Evolutionary conservation across 768 basidiomycete species (phyloP), one percentile per base, ranked within the genome.

Genomic region (Amanita muscaria): DNA sequence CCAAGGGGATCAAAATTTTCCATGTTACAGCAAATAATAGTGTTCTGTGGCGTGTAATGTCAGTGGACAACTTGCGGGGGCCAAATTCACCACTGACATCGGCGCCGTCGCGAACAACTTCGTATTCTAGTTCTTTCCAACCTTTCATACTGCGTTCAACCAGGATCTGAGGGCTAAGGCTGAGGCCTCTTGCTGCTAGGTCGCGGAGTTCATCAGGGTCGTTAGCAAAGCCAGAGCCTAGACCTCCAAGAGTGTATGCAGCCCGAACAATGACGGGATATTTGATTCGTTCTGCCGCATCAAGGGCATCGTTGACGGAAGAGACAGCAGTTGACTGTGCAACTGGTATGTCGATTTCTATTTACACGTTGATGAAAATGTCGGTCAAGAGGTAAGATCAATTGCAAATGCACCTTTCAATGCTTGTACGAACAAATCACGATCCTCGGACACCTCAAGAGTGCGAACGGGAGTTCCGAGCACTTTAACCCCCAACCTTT

Each of bases 51-150:
- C 22, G 39, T 46, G 37, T 33, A 49, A 58, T 55, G 23, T 29
- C n/a, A 40, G 30, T 19, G 15, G 40, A 39, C 36, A 46, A 18
- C 34, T 44, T 44, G 37, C 49, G 19, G 46, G 14, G 4, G 8
- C 33, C 25, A 23, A 18, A n/a, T 40, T 23, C 21, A 27, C 10
- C 24, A 79, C 86, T 53, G 63, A 91, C 89, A 66, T 99, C 96
- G 40, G 94, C 94, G 53, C 76, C 92, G 61, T 99, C 96, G 43
- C 96, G 86, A 57, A 98, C 96, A 50, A 99, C 96, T 62, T 99
- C 96, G 55, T 98, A 99, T 66, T 99, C 96, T 51, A 98, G 76
- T 67, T 99, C 96, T 62, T 99, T 99, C 96, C 96, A 99, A 23
- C 96, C 96, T 66, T 98, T 98, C 84, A 99, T 88, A 54, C 86